Conservation (phyloP, 495 filamentous ascomycete genomes). For the Aspergillus affinis region DNA sequence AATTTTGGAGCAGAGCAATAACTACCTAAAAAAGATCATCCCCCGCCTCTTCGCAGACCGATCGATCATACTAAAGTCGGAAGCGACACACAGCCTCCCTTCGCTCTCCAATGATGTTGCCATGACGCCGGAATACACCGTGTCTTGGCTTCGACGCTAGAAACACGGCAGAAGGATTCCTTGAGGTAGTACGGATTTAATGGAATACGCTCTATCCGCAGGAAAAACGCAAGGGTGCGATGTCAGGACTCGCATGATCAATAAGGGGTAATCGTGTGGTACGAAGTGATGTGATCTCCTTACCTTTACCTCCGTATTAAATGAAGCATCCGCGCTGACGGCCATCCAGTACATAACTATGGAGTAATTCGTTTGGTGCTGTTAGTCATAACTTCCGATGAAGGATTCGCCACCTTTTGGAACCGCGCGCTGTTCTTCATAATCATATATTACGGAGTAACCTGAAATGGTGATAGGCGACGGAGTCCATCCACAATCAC, state of each 20-base stretch:
- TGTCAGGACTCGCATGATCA: not conserved
- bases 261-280: not conserved
- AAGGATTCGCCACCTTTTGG: not conserved
- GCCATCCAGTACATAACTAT: not conserved
- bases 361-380: not conserved
- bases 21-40: not conserved
- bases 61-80: not conserved
- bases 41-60: not conserved
- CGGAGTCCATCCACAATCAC: not conserved
- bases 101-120: not conserved
- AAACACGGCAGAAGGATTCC: conserved; percentile 35
- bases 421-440: not conserved
- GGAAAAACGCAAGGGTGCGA: not conserved
- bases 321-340: not conserved
- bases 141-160: conserved; percentile 39
- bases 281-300: not conserved
- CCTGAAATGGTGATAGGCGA: not conserved
- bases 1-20: not conserved
- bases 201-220: conserved; percentile 7
- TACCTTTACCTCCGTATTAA: not conserved
- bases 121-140: conserved; percentile 19
- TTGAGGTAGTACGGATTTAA: conserved; percentile 2
- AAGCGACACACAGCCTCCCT: conserved; percentile 1
- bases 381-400: not conserved
- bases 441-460: not conserved